Evolutionary conservation across 371 early-diverging fungal genomes (phyloP), one percentile per base, ranked within the genome.

Genomic region (Umbelopsis sp.): DNA sequence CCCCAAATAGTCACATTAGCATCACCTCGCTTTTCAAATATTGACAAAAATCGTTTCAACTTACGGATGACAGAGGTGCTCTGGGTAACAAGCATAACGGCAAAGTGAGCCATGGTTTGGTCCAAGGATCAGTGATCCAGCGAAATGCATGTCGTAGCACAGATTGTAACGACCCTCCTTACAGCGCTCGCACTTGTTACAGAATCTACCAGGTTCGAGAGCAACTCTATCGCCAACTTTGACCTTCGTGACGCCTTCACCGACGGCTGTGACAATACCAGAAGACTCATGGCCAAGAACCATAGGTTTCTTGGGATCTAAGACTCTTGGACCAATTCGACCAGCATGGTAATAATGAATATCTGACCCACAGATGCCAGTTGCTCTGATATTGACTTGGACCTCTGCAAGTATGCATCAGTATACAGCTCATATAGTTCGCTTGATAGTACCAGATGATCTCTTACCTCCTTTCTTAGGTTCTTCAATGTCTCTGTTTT

Each of bases 261-360:
- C 82, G 4, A 82, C 72, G 18, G 78, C 71, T 44, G 77, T 74
- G 14, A 84, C 77, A 29, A 80, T 57, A 22, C 84, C 85, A 52
- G 83, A 76, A 63, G 77, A 77, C 68, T 84, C 85, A 63, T 82
- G 82, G 2, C 85, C 85, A 24, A 77, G 64, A 22, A 77, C 67
- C 70, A 77, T 70, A 1, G 74, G 75, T 22, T 68, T 57, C 7
- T 65, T 63, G 2, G 53, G 52, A 22, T 65, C 63, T n/a, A 74
- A 18, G 4, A 20, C 18, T 44, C 63, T 45, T 18, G 57, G 10
- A 0, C 75, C 71, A 29, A 74, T 50, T 0, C 69, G 50, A 24
- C 74, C 75, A 14, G 66, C 72, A 29, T 65, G 50, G 45, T 72
- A 75, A 29, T 72, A 75, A 38, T 75, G 75, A 22, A 71, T 46